Evolutionary conservation across 176 grass and related monocot genomes (phyloP), one percentile per base, ranked within the genome.

Genomic region (Microstegium vimineum): DNA sequence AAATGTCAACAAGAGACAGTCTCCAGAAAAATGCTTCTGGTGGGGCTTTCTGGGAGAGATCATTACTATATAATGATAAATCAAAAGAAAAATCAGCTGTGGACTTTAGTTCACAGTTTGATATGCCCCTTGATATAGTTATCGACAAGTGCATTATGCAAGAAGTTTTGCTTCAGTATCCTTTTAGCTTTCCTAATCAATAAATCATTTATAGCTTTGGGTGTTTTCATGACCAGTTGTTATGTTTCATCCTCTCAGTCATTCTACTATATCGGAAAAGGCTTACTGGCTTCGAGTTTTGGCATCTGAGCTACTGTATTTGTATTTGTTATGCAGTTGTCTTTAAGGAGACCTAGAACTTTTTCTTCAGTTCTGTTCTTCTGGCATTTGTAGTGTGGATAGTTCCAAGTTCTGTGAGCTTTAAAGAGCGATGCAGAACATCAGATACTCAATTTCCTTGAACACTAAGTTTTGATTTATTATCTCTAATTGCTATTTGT

Each of bases 111-210:
- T 52, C 81, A 71, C 35, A 79, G 60, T 92, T 86, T 81, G 90
- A 92, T 73, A 61, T 95, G 82, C 93, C 93, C 82, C 82, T 93
- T 82, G 87, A 93, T 95, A 90, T 95, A 62, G 80, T 89, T 49
- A 93, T 98, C 62, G 89, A 91, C 83, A 98, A 93, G 47, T 98
- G 93, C 87, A 95, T 98, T 56, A 34, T 84, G 34, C 96, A 98
- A 84, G 96, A 95, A 82, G 77, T 95, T 85, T 80, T 95, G 76
- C 87, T 93, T 85, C 96, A 98, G 96, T 98, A 98, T 95, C 96
- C 96, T 98, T 94, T 18, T 46, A 35, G 14, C 73, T 74, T 46
- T 57, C 62, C 54, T 82, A 37, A 28, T 67, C 25, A 22, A 11
- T 74, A 74, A 52, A 51, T 32, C 26, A 74, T 42, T 72, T 18